phyloP scores from a whole-genome alignment of 352 stramenopile genomes.

The Globisporangium heterothallicum region DNA sequence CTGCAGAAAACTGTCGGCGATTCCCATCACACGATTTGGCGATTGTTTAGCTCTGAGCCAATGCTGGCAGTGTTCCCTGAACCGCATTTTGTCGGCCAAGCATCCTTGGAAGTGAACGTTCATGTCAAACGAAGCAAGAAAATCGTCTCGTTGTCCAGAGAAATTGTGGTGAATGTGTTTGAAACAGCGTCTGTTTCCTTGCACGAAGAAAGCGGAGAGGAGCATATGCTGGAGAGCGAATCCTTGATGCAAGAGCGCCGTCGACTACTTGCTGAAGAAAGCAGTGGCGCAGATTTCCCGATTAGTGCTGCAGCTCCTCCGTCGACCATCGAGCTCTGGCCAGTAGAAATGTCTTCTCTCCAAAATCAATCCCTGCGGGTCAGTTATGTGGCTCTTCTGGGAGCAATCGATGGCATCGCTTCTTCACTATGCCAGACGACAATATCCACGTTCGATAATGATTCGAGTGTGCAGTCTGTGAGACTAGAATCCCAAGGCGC shows the following conservation, averaged over 20 bases:
- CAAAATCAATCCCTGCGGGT: neutral
- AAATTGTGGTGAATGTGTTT: neutral
- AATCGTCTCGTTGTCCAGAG: constrained; percentile 4
- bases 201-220: neutral
- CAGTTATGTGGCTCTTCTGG: constrained; percentile 2
- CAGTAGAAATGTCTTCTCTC: neutral
- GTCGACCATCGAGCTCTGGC: constrained; percentile 3
- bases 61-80: constrained; percentile 11
- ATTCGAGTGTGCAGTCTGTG: neutral
- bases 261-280: neutral
- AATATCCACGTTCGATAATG: constrained; percentile 5
- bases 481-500: neutral
- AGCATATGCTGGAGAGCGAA: neutral
- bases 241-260: neutral
- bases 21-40: constrained; percentile 16
- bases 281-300: neutral
- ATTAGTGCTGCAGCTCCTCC: neutral
- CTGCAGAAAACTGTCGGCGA: constrained; percentile 2
- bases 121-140: neutral
- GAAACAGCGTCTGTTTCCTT: neutral
- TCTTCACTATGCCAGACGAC: constrained; percentile 5
- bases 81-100: constrained; percentile 9
- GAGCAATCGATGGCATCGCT: neutral
- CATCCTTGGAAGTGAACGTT: constrained; percentile 12
- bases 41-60: constrained; percentile 13